Base-by-base conservation (phyloP, 495 filamentous ascomycete genomes). In the Aspergillus panamensis region DNA sequence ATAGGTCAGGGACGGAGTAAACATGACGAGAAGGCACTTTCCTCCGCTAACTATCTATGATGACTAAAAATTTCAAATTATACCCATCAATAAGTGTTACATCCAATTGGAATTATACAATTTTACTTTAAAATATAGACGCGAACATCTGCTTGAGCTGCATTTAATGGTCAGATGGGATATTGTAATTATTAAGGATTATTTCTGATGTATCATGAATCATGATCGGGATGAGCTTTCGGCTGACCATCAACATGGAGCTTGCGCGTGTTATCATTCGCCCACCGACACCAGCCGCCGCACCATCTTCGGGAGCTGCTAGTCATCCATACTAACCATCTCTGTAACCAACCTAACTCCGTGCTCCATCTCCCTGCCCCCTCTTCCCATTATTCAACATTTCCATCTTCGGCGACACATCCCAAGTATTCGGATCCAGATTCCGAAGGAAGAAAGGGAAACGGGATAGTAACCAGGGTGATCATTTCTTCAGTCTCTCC, bases 211-310 rank as follows among this genome's bases (percentile, higher is more conserved):
- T 49, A 39, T 45, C 40, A 40, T 39, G 53, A 40, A 39, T 45
- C 40, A 40, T 39, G 53, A 33, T 48, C n/a, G 16, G 25, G 21
- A 39, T 49, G 52, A 61, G 59, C 59, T 57, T 44, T 48, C 32
- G 19, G 33, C 14, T 58, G 47, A 49, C 29, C 21, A 49, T 49
- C 47, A 49, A 31, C 47, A 49, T 29, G 47, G 47, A 49, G 29
- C 47, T 58, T 50, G 39, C 40, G 58, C 37, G 55, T 48, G 51
- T 53, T 53, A 52, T 62, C 60, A 62, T 62, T 62, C 52, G 60
- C 51, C 55, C 60, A 47, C 37, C 21, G 44, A 40, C 39, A 45
- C 58, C 47, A 55, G 51, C 58, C 44, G 43, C 35, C 44, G 12
- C 40, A 53, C 37, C 37, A 16, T n/a, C 19, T 19, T 39, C 29